Conservation (phyloP, 495 filamentous ascomycete genomes). For the Stereocaulon alpinum region DNA sequence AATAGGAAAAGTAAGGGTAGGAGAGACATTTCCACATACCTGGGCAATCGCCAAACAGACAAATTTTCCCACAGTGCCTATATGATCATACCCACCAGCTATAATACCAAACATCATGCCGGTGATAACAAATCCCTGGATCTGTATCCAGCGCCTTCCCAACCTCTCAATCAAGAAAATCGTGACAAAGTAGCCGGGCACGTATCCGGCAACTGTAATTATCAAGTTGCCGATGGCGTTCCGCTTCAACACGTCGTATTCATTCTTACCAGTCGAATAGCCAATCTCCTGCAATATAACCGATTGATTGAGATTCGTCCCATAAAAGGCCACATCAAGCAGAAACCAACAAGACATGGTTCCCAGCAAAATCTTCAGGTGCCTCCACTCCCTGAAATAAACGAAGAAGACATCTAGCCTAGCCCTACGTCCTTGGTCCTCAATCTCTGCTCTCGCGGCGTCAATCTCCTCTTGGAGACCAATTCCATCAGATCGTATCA, state of each 20-base stretch:
- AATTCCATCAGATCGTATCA: conserved; percentile 7
- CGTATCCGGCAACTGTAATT: conserved; percentile 28
- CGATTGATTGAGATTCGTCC: conserved; percentile 33
- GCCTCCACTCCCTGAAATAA: conserved; percentile 23
- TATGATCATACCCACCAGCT: conserved; percentile 26
- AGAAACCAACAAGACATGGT: conserved; percentile 21
- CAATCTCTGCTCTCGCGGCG: conserved; percentile 7
- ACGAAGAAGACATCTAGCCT: conserved; percentile 21
- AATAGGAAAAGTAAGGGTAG: background rate
- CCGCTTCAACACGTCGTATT: conserved; percentile 27
- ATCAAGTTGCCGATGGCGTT: conserved; percentile 31
- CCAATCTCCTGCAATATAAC: conserved; percentile 28
- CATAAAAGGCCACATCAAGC: conserved; percentile 31
- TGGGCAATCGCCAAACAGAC: conserved; percentile 27
- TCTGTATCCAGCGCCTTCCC: conserved; percentile 28
- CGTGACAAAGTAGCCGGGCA: conserved; percentile 31
- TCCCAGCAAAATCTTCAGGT: conserved; percentile 20
- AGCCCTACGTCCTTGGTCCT: conserved; percentile 8
- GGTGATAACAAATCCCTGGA: conserved; percentile 23
- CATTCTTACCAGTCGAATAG: conserved; percentile 25
- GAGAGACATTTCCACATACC: background rate
- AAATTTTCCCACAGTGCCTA: conserved; percentile 27
- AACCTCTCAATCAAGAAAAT: conserved; percentile 30
- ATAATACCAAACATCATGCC: conserved; percentile 29
- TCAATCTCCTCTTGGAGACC: conserved; percentile 16